Evolutionary conservation across 2,329 filamentous ascomycete genomes (phyloP).

Genomic region (Alternaria metachromatica): DNA sequence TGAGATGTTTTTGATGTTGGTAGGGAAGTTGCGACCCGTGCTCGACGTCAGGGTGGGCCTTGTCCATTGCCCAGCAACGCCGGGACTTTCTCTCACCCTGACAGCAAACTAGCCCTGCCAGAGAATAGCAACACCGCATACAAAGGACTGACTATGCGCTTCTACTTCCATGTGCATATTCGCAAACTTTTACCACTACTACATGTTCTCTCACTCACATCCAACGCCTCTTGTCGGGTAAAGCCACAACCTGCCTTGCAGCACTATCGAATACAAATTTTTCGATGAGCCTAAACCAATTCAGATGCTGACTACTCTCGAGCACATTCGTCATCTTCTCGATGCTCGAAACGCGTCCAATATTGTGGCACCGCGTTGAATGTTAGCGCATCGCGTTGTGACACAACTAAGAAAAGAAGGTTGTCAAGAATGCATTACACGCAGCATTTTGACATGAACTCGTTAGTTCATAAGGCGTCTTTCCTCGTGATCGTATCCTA

Average conservation of each 20-base stretch:
- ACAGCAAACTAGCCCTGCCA: background rate
- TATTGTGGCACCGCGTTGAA: background rate
- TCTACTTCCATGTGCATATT: background rate
- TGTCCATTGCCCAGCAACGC: constrained; percentile 15
- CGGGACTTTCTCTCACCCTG: background rate
- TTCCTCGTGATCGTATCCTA: background rate
- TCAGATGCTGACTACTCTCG: background rate
- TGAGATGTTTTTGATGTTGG: constrained; percentile 17
- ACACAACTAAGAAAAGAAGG: background rate
- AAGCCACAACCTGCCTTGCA: background rate
- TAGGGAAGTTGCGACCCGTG: constrained; percentile 14
- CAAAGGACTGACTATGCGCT: background rate
- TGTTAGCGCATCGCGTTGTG: background rate
- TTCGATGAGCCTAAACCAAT: background rate
- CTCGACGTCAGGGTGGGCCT: constrained; percentile 15
- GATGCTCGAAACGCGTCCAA: background rate
- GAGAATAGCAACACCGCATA: background rate
- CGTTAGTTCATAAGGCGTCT: background rate
- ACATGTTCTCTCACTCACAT: background rate
- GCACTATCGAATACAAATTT: background rate
- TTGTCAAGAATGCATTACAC: background rate
- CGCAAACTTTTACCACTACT: background rate
- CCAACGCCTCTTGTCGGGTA: background rate
- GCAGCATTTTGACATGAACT: background rate
- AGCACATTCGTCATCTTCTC: background rate